phyloP scores from a whole-genome alignment of 164 flowering plant species.

The Vitis cinerea region DNA sequence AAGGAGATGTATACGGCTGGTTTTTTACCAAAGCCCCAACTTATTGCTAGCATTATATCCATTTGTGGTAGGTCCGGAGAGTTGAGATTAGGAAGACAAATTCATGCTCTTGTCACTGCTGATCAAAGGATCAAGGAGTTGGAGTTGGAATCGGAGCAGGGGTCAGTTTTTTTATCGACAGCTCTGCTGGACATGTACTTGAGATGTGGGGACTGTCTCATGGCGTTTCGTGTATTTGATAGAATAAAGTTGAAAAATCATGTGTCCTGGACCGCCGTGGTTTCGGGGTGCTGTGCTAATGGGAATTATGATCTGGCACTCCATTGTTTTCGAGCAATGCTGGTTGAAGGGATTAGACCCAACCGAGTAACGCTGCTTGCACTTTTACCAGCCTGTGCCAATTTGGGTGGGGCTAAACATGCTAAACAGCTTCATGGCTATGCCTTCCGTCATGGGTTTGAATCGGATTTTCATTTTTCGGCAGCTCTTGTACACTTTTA shows the following conservation, averaged over 20 bases:
- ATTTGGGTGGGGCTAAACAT: conserved; percentile 16
- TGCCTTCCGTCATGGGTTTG: conserved; percentile 43
- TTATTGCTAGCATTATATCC: conserved; percentile 45
- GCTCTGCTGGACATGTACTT: conserved; percentile 58
- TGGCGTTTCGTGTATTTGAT: conserved; percentile 42
- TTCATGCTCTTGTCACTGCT: conserved; percentile 43
- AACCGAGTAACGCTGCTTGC: conserved; percentile 52
- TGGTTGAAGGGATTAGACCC: conserved; percentile 38
- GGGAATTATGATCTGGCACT: conserved; percentile 28
- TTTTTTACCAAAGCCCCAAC: conserved; percentile 39
- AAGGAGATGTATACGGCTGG: conserved; percentile 31
- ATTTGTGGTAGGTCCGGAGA: conserved; percentile 23
- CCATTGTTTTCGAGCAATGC: conserved; percentile 47
- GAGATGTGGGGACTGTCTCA: conserved; percentile 26
- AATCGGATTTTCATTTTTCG: conserved; percentile 32
- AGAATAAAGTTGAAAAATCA: conserved; percentile 43
- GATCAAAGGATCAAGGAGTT: conserved; percentile 22
- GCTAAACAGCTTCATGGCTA: conserved; percentile 61
- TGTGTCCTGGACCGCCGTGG: conserved; percentile 67
- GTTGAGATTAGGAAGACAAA: conserved; percentile 34
- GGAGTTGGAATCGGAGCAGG: background rate
- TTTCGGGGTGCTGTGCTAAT: conserved; percentile 43
- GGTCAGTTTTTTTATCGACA: conserved; percentile 34
- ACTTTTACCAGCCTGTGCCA: conserved; percentile 46
- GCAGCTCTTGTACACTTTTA: conserved; percentile 51